Base-by-base conservation (phyloP, 2,329 filamentous ascomycete species). In the Aureobasidium lini region DNA sequence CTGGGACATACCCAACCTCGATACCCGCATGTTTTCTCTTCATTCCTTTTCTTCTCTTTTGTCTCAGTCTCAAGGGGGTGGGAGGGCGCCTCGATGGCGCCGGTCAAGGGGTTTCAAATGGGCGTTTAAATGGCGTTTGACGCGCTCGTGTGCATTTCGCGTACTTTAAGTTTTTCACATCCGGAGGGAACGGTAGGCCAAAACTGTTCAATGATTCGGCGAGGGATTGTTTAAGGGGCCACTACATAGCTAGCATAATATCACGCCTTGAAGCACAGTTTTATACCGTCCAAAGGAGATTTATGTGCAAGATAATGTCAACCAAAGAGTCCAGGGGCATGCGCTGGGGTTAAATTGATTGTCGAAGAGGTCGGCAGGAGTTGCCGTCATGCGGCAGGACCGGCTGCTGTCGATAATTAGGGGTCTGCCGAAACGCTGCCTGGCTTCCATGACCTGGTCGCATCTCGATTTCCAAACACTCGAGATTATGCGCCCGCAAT, bases 141-240 rank as follows among this genome's bases (percentile, higher is more conserved):
- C 54, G 54, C 43, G 42, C 39, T 57, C 54, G 54, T 48, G 54
- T 57, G 34, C 23, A 18, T 47, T 48, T 57, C 54, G 54, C 43
- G 54, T 48, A 16, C 13, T 56, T 56, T 44, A 28, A 37, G n/a
- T 56, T 56, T 56, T 29, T 6, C 15, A 29, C 43, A 54, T 54
- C n/a, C 28, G 28, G 29, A n/a, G 29, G 10, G 23, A 7, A n/a
- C 29, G 50, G 50, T 28, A 54, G 31, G 40, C 15, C 52, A 31
- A 37, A 46, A n/a, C 7, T 31, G 31, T 29, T 57, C 40, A 28
- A 57, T 46, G 40, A 46, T 31, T 11, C n/a, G 40, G 32, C 32
- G 32, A 37, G 13, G 23, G 42, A 3, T 23, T 47, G 18, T n/a
- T 18, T n/a, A 15, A 29, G 29, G 37, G 16, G 40, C 40, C 40